These are phyloP conservation scores for Dipodascus albidus DNA, from an alignment of 805 yeast genomes.

Conservation along the genomic window DNA sequence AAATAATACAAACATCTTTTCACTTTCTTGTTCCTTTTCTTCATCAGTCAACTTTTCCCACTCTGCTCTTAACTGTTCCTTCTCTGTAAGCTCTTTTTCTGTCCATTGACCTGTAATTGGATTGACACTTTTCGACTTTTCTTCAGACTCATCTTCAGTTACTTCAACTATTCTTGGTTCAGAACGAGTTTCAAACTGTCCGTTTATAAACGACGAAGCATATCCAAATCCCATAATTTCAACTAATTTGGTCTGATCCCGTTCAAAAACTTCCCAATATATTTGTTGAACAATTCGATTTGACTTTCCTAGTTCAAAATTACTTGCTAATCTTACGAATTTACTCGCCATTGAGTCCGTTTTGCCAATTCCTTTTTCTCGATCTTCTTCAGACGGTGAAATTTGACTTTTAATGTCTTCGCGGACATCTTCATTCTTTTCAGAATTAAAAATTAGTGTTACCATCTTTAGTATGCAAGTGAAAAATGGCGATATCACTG, in stretches of 20 bases:
- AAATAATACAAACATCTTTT: constrained; percentile 30
- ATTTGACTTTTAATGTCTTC: background rate
- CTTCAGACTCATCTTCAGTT: background rate
- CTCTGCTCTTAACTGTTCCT: background rate
- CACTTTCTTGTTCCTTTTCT: constrained; percentile 36
- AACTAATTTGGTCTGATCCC: background rate
- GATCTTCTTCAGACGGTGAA: background rate
- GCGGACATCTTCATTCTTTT: background rate
- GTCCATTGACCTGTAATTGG: background rate
- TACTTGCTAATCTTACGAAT: background rate
- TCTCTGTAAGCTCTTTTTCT: background rate
- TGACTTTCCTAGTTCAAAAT: background rate
- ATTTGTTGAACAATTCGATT: background rate
- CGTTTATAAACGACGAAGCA: background rate
- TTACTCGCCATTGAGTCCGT: background rate
- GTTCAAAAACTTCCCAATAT: background rate
- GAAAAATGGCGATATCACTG: background rate
- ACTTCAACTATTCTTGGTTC: background rate
- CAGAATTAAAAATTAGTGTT: background rate
- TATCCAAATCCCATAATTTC: background rate
- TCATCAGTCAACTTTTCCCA: constrained; percentile 27
- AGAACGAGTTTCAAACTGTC: background rate
- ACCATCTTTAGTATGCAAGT: background rate
- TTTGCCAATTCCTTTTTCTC: background rate
- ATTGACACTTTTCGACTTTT: background rate